A percentile compares a stretch with the other conserved stretches of the same genome.
Conservation (phyloP, 1,139 yeast species). For the Nakaseomyces nivariensis region DNA sequence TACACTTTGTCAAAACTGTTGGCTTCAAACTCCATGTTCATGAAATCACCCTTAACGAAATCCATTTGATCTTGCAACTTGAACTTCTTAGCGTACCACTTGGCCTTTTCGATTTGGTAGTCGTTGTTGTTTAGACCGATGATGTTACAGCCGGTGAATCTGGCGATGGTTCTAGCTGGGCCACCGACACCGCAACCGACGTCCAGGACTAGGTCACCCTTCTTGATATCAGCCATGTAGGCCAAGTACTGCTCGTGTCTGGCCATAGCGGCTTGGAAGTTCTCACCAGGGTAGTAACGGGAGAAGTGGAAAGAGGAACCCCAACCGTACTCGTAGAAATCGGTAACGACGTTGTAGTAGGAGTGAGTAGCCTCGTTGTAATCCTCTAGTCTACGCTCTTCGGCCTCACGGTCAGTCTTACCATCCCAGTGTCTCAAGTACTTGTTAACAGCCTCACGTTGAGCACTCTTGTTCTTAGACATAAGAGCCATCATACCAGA, state of each 20-base stretch:
- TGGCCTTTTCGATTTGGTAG: constrained; percentile 91
- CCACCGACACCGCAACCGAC: constrained; percentile 99
- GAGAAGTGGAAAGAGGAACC: constrained; percentile 98
- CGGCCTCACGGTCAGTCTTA: constrained; percentile 64
- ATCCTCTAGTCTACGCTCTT: constrained; percentile 65
- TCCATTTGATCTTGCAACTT: constrained; percentile 63
- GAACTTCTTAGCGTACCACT: constrained; percentile 59
- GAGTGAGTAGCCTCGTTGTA: constrained; percentile 89
- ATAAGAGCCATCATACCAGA: constrained; percentile 71
- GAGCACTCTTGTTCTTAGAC: constrained; percentile 69
- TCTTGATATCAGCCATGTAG: constrained; percentile 66
- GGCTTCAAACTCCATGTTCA: constrained; percentile 96
- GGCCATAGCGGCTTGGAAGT: constrained; percentile 89
- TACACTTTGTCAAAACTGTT: constrained; percentile 91
- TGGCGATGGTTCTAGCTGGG: constrained; percentile 90
- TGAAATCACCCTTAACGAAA: constrained; percentile 95
- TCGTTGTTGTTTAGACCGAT: constrained; percentile 95
- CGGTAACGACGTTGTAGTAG: constrained; percentile 93
- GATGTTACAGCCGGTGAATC: constrained; percentile 80
- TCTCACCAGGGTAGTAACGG: constrained; percentile 86
- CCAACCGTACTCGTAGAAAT: constrained; percentile 97
- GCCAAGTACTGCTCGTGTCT: constrained; percentile 97
- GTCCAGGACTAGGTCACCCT: constrained; percentile 81
- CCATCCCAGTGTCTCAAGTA: constrained; percentile 97
- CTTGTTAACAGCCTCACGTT: constrained; percentile 74